Conservation (phyloP, 1,284 basidiomycete species). For the Apiotrichum porosum region DNA sequence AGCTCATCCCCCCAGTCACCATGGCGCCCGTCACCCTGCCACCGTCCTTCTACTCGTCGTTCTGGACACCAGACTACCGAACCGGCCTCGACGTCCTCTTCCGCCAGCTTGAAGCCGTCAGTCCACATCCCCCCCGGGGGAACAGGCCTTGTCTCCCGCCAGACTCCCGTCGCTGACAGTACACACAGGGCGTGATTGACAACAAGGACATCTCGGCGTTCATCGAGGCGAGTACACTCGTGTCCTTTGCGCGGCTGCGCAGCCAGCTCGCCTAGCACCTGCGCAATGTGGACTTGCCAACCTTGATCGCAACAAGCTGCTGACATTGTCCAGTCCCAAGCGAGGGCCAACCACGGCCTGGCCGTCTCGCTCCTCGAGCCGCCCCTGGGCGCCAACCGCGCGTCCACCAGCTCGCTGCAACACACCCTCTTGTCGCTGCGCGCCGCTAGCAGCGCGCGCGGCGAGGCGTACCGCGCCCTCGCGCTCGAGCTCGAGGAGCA, state of each 20-base stretch:
- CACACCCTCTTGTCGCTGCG: conserved; percentile 38
- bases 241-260: too few relatives aligned
- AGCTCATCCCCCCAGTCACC: too few relatives aligned
- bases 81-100: conserved; percentile 72
- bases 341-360: conserved; percentile 52
- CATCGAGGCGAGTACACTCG: conserved; percentile 64
- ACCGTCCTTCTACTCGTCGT: conserved; percentile 77
- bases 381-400: conserved; percentile 9
- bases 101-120: conserved; percentile 69
- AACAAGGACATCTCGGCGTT: conserved; percentile 75
- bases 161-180: conserved; percentile 1
- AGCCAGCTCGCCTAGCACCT: too few relatives aligned
- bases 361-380: conserved; percentile 49
- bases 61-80: conserved; percentile 85
- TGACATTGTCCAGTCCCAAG: conserved; percentile 48
- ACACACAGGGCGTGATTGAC: conserved; percentile 53
- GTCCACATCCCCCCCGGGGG: conserved; percentile 13
- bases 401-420: conserved; percentile 34
- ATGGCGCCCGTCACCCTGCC: conserved; percentile 84
- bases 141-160: too few relatives aligned
- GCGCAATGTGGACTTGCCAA: too few relatives aligned
- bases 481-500: conserved; percentile 40
- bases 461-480: conserved; percentile 38
- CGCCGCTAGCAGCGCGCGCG: conserved; percentile 31
- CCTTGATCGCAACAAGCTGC: too few relatives aligned